Percentiles rank a stretch among this genome's conserved stretches.
Conservation (phyloP, 78 protist genomes). For the Cyanophora paradoxa region DNA sequence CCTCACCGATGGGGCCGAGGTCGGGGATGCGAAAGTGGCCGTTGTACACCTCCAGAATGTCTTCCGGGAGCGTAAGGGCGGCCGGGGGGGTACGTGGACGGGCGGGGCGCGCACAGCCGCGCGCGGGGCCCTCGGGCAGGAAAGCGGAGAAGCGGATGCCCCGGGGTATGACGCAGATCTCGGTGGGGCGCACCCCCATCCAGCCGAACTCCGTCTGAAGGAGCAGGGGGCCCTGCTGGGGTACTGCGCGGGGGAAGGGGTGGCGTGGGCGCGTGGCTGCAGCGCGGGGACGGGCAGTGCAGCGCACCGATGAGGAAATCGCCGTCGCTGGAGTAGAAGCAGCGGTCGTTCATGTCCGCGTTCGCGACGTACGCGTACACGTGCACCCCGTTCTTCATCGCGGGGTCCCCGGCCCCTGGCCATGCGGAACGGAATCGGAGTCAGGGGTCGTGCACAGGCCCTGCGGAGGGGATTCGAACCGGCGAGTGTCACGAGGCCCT, state of each 20-base stretch:
- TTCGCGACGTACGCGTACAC: conserved; percentile 71
- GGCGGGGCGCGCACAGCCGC: too few relatives aligned
- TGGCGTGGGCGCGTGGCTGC: neutral
- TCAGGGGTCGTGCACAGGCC: too few relatives aligned
- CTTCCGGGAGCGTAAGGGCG: too few relatives aligned
- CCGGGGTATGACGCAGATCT: conserved; percentile 82
- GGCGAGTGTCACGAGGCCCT: conserved; percentile 10
- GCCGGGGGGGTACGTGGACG: too few relatives aligned
- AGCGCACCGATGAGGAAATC: conserved; percentile 67
- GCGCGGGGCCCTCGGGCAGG: conserved; percentile 23
- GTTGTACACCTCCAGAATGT: conserved; percentile 74
- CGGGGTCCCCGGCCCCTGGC: conserved; percentile 69
- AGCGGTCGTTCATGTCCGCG: conserved; percentile 49
- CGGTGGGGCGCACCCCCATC: conserved; percentile 68
- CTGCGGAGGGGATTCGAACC: too few relatives aligned
- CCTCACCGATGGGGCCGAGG: conserved; percentile 92
- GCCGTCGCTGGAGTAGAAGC: conserved; percentile 80
- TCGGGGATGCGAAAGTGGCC: conserved; percentile 80
- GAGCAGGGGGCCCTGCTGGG: conserved; percentile 59
- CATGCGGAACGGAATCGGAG: conserved; percentile 60
- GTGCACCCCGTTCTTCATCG: conserved; percentile 56
- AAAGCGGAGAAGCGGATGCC: conserved; percentile 78
- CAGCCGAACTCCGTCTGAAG: conserved; percentile 83
- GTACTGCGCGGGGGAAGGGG: conserved; percentile 13
- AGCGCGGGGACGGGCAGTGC: neutral